Percentiles rank a stretch among this genome's conserved stretches.
Evolutionary conservation across 345 rosid species (phyloP).

Genomic region (Acer yangbiense): DNA sequence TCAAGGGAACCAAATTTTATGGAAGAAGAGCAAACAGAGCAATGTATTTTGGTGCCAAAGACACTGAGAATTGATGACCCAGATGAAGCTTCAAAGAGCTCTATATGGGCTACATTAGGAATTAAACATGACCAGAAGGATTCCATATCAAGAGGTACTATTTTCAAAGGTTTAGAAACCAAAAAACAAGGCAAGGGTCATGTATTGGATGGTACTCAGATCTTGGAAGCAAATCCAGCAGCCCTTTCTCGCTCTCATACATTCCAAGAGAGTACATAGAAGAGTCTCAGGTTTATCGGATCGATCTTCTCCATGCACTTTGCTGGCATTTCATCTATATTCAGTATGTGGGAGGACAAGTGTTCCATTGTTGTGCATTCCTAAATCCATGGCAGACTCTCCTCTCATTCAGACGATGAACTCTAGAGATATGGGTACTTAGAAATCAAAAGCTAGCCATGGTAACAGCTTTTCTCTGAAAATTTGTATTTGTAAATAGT

Average conservation of each 20-base stretch:
- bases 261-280: constrained; percentile 60
- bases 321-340: constrained; percentile 3
- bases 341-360: background rate
- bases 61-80: constrained; percentile 50
- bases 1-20: constrained; percentile 47
- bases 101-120: constrained; percentile 47
- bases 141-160: constrained; percentile 27
- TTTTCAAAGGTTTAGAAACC: constrained; percentile 38
- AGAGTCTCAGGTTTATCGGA: background rate
- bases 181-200: constrained; percentile 34
- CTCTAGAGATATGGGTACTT: background rate
- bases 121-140: constrained; percentile 36
- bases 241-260: constrained; percentile 61
- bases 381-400: background rate
- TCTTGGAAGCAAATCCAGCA: constrained; percentile 68
- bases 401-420: constrained; percentile 1
- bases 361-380: background rate
- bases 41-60: constrained; percentile 49
- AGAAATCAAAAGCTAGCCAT: constrained; percentile 11
- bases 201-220: constrained; percentile 31
- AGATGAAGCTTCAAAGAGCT: constrained; percentile 51
- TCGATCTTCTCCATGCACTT: constrained; percentile 8
- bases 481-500: constrained; percentile 38
- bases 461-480: background rate
- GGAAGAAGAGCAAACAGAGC: constrained; percentile 47